Evolutionary conservation across 2,329 filamentous ascomycete species (phyloP), one percentile per base, ranked within the genome.

Genomic region (Paraphaeosphaeria sporulosa): DNA sequence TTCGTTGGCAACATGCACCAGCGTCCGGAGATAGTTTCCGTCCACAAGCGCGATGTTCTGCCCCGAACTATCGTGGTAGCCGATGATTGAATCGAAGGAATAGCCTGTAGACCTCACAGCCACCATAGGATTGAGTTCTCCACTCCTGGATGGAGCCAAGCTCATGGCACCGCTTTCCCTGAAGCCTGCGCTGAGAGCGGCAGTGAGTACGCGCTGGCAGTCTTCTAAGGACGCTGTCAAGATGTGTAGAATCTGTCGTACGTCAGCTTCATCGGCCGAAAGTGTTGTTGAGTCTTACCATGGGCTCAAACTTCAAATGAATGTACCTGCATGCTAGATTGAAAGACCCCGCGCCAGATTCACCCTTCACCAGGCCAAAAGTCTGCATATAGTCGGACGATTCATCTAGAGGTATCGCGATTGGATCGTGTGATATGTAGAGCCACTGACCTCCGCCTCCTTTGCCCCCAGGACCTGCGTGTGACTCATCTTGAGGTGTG

Each of bases 241-340:
- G 46, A 98, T 84, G 68, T 98, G 94, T 0, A 98, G 86, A 67
- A 97, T 97, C 94, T 96, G 63, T 21, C 10, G 34, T 25, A 17
- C 25, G 49, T 79, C 61, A 72, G 75, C 51, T 58, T 10, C 15
- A 19, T 42, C n/a, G 17, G 7, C 30, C 21, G 8, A 30, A 9
- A 27, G 47, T 55, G 57, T 59, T 42, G 21, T 25, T 46, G 48
- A 34, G 43, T 38, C 88, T 74, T 84, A 96, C 94, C 93, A 97
- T 93, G 4, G 94, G 93, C 76, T 97, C 94, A 73, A 96, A 97
- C 78, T 96, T 95, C 80, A 97, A 91, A 77, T 94, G 92, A 53
- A 97, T 83, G 63, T 83, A 82, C 58, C 83, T 78, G 63, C 73
- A 68, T 19, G 84, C 47, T 21, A 61, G 52, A 30, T 51, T 57